These are phyloP conservation scores for Arthrinium puccinioides DNA, from an alignment of 2,329 filamentous ascomycete species.

Conservation along the genomic window DNA sequence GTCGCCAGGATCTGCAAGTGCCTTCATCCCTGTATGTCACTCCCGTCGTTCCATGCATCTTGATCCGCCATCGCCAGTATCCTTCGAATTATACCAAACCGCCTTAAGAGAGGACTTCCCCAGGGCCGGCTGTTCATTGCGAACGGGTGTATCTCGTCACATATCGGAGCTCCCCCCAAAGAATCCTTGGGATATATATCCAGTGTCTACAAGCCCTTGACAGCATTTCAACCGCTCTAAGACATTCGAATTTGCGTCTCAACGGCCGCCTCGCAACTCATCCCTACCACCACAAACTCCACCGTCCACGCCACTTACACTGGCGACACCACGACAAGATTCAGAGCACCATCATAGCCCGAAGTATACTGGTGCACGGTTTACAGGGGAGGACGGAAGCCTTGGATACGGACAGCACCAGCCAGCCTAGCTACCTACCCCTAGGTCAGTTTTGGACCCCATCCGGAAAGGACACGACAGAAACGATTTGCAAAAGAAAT, in stretches of 20 bases:
- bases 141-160: background rate
- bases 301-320: slow-evolving; percentile 1
- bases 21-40: background rate
- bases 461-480: no score
- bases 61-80: no score
- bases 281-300: slow-evolving; percentile 1
- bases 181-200: no score
- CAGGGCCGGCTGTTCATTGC: background rate
- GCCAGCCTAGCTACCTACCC: no score
- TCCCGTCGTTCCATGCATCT: no score
- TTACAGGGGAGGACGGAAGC: slow-evolving; percentile 11
- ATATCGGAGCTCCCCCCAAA: background rate
- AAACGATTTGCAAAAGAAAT: no score
- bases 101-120: background rate
- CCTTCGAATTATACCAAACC: background rate
- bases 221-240: background rate
- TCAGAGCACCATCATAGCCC: background rate
- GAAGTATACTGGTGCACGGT: background rate
- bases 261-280: slow-evolving; percentile 1
- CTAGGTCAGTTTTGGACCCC: no score
- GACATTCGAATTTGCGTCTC: slow-evolving; percentile 3
- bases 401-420: no score
- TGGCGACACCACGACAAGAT: slow-evolving; percentile 1
- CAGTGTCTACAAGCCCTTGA: background rate
- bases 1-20: background rate